These are phyloP conservation scores for Botryotinia globosa DNA, from an alignment of 2,329 filamentous ascomycete species.

Conservation along the genomic window DNA sequence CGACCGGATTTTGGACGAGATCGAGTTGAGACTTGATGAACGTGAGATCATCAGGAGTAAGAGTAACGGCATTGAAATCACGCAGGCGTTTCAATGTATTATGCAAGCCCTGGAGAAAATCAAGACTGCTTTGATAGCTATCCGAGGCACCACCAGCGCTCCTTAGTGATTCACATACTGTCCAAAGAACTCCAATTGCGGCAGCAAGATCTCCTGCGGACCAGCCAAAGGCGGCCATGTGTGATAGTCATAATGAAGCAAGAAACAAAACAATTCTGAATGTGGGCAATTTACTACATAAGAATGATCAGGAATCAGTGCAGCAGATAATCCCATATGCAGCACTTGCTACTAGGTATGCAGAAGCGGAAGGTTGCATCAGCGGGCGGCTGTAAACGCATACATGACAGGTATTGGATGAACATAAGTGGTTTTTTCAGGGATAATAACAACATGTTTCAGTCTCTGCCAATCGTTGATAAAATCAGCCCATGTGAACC, in stretches of 20 bases:
- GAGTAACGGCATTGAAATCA: not conserved
- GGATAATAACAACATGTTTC: not conserved
- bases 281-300: not conserved
- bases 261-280: not conserved
- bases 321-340: not conserved
- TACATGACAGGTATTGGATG: not conserved
- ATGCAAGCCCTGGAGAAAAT: not conserved
- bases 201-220: constrained; percentile 1
- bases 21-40: not conserved
- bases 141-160: not conserved
- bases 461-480: not conserved
- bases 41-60: not conserved
- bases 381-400: not conserved
- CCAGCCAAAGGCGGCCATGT: constrained; percentile 14
- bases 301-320: not conserved
- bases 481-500: not conserved
- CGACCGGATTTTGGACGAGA: not conserved
- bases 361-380: not conserved
- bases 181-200: not conserved
- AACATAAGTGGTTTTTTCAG: not conserved
- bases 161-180: not conserved
- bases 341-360: not conserved
- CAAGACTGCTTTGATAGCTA: not conserved
- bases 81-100: not conserved
- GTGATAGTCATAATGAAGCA: not conserved